These are phyloP conservation scores for Pyrus pyrifolia DNA, from an alignment of 306 rosid species.

Conservation along the genomic window DNA sequence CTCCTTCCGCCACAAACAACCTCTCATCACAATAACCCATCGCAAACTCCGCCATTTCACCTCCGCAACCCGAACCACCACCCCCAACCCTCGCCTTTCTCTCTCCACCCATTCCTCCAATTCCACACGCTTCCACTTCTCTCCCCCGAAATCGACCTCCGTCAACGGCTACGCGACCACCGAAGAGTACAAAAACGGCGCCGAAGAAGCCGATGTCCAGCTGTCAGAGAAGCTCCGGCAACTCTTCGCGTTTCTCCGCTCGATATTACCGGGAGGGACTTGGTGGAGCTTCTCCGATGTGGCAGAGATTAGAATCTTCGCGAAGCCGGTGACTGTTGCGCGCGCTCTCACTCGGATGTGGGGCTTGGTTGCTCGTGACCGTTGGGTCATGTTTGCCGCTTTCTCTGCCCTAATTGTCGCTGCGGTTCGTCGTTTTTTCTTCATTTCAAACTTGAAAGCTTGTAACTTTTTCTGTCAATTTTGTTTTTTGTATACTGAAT, in stretches of 20 bases:
- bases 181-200: constrained; percentile 15
- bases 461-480: background rate
- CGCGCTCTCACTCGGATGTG: constrained; percentile 79
- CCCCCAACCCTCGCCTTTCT: constrained; percentile 3
- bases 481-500: background rate
- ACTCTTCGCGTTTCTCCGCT: constrained; percentile 28
- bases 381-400: constrained; percentile 73
- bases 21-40: background rate
- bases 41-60: constrained; percentile 14
- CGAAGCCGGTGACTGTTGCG: constrained; percentile 69
- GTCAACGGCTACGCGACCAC: constrained; percentile 46
- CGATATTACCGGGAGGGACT: constrained; percentile 63
- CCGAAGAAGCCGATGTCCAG: constrained; percentile 18
- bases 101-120: constrained; percentile 4
- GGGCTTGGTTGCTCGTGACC: constrained; percentile 68
- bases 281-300: constrained; percentile 81
- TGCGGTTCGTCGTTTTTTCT: constrained; percentile 38
- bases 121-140: constrained; percentile 18
- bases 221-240: constrained; percentile 26
- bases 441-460: background rate
- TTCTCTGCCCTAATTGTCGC: constrained; percentile 71
- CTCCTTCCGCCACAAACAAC: constrained; percentile 19
- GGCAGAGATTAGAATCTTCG: constrained; percentile 28
- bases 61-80: background rate
- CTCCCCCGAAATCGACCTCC: constrained; percentile 43